These are phyloP conservation scores for Tetracladium maxilliforme DNA, from an alignment of 2,329 filamentous ascomycete genomes.

Conservation along the genomic window DNA sequence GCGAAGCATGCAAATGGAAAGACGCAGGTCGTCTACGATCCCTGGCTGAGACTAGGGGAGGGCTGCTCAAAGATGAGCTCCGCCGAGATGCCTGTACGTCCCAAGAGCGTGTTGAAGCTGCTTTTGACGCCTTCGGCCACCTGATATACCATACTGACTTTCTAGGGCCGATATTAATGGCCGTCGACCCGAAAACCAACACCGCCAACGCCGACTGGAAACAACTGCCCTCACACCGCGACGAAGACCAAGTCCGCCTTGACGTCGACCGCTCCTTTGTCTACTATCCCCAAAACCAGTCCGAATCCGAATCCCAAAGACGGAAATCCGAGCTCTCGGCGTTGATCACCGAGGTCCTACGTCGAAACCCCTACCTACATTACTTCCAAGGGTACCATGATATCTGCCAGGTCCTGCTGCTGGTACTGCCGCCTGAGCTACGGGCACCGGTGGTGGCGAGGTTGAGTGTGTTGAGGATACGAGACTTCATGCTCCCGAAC, in stretches of 20 bases:
- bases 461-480: conserved; percentile 80
- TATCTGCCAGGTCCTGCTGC: conserved; percentile 87
- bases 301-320: conserved; percentile 49
- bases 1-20: conserved; percentile 41
- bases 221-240: conserved; percentile 58
- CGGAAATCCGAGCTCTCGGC: conserved; percentile 66
- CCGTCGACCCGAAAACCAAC: conserved; percentile 13
- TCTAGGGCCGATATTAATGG: conserved; percentile 49
- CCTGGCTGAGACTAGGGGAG: conserved; percentile 49
- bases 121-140: conserved; percentile 3
- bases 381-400: conserved; percentile 99
- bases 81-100: conserved; percentile 66
- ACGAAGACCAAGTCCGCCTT: conserved; percentile 82
- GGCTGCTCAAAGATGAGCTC: conserved; percentile 51
- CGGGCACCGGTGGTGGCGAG: conserved; percentile 55
- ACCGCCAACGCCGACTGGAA: conserved; percentile 11
- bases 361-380: conserved; percentile 67
- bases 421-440: conserved; percentile 56
- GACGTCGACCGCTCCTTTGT: conserved; percentile 96
- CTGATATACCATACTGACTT: conserved; percentile 1
- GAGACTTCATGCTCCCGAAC: conserved; percentile 93
- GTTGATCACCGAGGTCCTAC: conserved; percentile 69
- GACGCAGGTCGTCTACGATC: conserved; percentile 40
- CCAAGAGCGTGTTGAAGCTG: conserved; percentile 4
- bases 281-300: conserved; percentile 76